Evolutionary conservation across 2,329 filamentous ascomycete species (phyloP), one percentile per base, ranked within the genome.

Genomic region (Fusarium xylarioides): DNA sequence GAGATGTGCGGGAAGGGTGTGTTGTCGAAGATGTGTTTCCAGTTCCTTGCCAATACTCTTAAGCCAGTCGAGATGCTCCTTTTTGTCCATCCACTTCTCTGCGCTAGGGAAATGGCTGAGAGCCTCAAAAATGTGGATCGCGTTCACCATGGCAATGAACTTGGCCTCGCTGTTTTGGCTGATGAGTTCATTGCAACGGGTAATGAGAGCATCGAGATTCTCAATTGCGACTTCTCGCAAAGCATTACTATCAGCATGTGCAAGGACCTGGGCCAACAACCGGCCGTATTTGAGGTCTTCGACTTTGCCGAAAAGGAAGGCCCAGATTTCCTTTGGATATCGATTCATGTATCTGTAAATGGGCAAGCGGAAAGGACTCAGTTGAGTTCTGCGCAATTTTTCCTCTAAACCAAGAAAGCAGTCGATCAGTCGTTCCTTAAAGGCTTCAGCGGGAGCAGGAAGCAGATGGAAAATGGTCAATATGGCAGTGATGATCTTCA

Each of bases 391-490:
- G 37, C 96, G 90, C 43, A 99, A 85, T 73, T 92, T 93, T 59
- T 92, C 90, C 81, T 99, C 96, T 0, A 99, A 86, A 46, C 95
- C 92, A 63, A 99, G 86, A n/a, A 97, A 94, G 57, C 93, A 93
- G 74, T 97, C 93, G 54, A 98, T 94, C 47, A 99, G 88, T 35
- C 93, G 90, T 68, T 95, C 94, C 82, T 98, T 95, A 81, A 99
- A 99, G 21, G 92, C 91, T 68, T 95, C 93, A 4, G 97, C 97
- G 15, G 94, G 94, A 0, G 94, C 89, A 1, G 97, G 96, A 9
- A 99, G 87, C n/a, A 99, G 88, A 80, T 98, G 95, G 81, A 99
- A 99, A 63, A 99, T 95, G 79, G 97, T 96, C 81, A 99, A 92
- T 60, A 98, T 97, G 0, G 95, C 94, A 6, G 95, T 93, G 42